Percentiles rank a stretch among this genome's conserved stretches.
Conservation (phyloP, 2,329 filamentous ascomycete genomes). For the Arthrinium phaeospermum region DNA sequence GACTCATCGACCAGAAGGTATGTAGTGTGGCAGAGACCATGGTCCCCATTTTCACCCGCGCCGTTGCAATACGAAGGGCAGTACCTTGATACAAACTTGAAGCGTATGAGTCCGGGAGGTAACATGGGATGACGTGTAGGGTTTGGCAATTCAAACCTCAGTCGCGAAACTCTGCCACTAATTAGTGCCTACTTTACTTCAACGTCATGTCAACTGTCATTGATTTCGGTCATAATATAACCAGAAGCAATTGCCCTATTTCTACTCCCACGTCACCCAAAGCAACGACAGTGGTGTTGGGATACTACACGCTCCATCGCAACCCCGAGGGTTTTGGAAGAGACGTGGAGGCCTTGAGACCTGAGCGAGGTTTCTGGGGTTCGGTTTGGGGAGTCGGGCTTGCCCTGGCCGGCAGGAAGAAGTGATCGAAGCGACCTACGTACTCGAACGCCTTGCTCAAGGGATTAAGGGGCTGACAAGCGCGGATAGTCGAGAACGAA, state of each 20-base stretch:
- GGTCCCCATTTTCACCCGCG: too few species aligned
- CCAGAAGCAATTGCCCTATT: slow-evolving; percentile 21
- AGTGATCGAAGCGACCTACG: slow-evolving; percentile 24
- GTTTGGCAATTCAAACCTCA: too few species aligned
- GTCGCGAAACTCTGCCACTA: too few species aligned
- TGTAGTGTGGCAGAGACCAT: too few species aligned
- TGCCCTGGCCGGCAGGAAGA: slow-evolving; percentile 26
- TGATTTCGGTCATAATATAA: too few species aligned
- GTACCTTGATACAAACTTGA: too few species aligned
- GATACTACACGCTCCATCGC: slow-evolving; percentile 25
- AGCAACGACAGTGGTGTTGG: slow-evolving; percentile 22
- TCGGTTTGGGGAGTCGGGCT: slow-evolving; percentile 25
- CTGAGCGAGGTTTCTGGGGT: slow-evolving; percentile 26
- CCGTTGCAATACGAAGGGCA: too few species aligned
- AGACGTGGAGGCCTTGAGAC: slow-evolving; percentile 25
- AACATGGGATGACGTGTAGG: too few species aligned
- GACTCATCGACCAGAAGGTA: too few species aligned
- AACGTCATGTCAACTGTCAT: too few species aligned
- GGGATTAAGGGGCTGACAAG: slow-evolving; percentile 18
- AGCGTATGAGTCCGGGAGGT: too few species aligned
- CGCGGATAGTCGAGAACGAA: slow-evolving; percentile 23
- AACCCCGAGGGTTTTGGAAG: slow-evolving; percentile 25
- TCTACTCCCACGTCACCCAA: slow-evolving; percentile 23
- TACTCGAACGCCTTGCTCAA: slow-evolving; percentile 23
- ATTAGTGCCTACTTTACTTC: too few species aligned